A percentile compares a stretch with the other conserved stretches of the same genome.
Evolutionary conservation across 2,329 filamentous ascomycete genomes (phyloP).

Genomic region (Trichoderma gracile): DNA sequence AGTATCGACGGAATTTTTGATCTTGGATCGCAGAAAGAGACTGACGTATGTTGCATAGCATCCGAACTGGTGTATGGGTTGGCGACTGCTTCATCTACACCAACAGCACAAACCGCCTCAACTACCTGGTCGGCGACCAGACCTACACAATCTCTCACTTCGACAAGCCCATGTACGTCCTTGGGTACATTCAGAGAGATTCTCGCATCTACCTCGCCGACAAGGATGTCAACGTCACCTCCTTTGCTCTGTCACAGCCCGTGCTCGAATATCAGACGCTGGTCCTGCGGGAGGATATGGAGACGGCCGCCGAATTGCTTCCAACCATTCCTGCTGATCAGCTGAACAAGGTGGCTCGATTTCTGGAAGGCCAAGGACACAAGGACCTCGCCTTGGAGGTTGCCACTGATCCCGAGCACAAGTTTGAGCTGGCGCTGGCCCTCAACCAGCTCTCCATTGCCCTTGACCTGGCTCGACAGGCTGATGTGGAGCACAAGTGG

Average conservation of each 20-base stretch:
- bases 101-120: conserved; percentile 91
- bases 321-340: conserved; percentile 84
- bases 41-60: conserved; percentile 48
- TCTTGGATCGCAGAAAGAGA: background rate
- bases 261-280: conserved; percentile 97
- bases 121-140: conserved; percentile 97
- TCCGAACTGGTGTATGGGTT: conserved; percentile 95
- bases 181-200: conserved; percentile 93
- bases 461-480: conserved; percentile 76
- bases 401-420: conserved; percentile 91
- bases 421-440: conserved; percentile 86
- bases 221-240: conserved; percentile 91
- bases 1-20: conserved; percentile 29
- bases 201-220: conserved; percentile 93
- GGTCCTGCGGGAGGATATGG: conserved; percentile 90
- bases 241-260: conserved; percentile 84
- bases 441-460: conserved; percentile 84
- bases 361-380: conserved; percentile 94
- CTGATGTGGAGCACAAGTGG: conserved; percentile 95
- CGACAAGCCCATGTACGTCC: conserved; percentile 89
- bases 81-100: conserved; percentile 99
- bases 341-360: conserved; percentile 96
- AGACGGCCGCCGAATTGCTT: conserved; percentile 83
- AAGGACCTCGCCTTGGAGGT: conserved; percentile 95
- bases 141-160: conserved; percentile 98